Conservation (phyloP, 2,329 filamentous ascomycete species). For the Ilyonectria sp. region DNA sequence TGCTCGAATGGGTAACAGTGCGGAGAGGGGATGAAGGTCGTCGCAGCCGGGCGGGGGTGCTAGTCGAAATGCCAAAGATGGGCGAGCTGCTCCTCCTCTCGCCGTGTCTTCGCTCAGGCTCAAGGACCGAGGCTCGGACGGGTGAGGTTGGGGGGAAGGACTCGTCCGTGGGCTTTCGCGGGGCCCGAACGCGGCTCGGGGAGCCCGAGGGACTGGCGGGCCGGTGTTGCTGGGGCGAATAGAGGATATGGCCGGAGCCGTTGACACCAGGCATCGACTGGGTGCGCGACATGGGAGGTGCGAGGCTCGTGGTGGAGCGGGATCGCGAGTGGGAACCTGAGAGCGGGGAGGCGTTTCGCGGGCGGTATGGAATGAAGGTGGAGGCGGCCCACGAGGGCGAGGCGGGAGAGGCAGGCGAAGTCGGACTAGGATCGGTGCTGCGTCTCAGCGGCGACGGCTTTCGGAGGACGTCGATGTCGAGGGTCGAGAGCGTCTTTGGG, state of each 20-base stretch:
- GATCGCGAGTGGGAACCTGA: constrained; percentile 71
- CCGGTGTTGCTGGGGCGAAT: constrained; percentile 66
- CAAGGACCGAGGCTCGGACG: constrained; percentile 68
- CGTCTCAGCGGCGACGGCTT: constrained; percentile 71
- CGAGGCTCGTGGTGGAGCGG: constrained; percentile 69
- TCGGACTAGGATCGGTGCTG: constrained; percentile 70
- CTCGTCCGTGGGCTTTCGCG: constrained; percentile 73
- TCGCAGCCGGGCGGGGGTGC: constrained; percentile 56
- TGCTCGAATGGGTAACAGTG: constrained; percentile 60
- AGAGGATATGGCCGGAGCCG: constrained; percentile 71
- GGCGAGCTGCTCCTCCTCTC: constrained; percentile 68
- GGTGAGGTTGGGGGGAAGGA: constrained; percentile 71
- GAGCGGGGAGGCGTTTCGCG: constrained; percentile 74
- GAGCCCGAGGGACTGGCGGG: constrained; percentile 70
- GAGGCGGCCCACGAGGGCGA: constrained; percentile 65
- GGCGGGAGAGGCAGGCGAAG: constrained; percentile 67
- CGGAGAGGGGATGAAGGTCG: constrained; percentile 72
- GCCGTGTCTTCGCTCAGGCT: constrained; percentile 62
- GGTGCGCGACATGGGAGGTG: constrained; percentile 73
- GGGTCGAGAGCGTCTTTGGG: constrained; percentile 53
- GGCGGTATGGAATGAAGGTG: constrained; percentile 68
- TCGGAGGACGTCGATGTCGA: constrained; percentile 60
- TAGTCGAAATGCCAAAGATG: constrained; percentile 55
- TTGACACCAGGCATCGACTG: constrained; percentile 76
- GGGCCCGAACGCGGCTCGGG: constrained; percentile 66